Base-by-base conservation (phyloP, 176 grass and related monocot species). In the Dendrocalamus sinicus region DNA sequence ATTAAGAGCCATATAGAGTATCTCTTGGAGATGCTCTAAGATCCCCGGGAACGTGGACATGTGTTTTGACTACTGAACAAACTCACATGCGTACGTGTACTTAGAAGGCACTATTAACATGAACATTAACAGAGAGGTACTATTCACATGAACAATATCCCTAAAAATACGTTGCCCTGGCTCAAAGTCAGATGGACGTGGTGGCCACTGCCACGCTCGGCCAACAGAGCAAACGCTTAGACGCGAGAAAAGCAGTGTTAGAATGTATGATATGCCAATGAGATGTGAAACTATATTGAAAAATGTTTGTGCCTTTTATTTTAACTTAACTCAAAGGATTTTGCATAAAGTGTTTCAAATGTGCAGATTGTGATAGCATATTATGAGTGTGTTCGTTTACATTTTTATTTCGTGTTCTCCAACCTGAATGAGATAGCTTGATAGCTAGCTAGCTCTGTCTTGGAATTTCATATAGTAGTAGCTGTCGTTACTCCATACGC, bases 321-420 rank as follows among this genome's bases (percentile, higher is more conserved):
- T 57, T 20, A 9, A 20, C 6, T 19, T 50, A 50, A 50, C 48
- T 50, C 12, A 79, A 63, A 19, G 6, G 48, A 3, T 63, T 80
- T 80, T 77, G 57, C 45, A 28, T 7, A 73, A 65, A 80, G 68
- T 80, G 55, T 54, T 73, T 30, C 48, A 16, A 61, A 52, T 3
- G 6, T 72, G 55, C 40, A 80, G 50, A 37, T 45, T 15, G 23
- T 12, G 41, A 58, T 47, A 9, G 26, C 54, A 72, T 80, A 79
- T 86, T 86, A 39, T 23, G 19, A 35, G 19, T 9, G 43, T 24
- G 60, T n/a, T 79, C 16, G 13, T 26, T 30, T 61, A 16, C 44
- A 24, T 1, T 39, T 12, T 15, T 24, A 75, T 54, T 55, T 50
- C 47, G 40, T 39, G 75, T 47, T 20, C 15, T 39, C 6, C 9